Conservation (phyloP, 371 early-diverging fungal species). For the Rozella allomycis region DNA sequence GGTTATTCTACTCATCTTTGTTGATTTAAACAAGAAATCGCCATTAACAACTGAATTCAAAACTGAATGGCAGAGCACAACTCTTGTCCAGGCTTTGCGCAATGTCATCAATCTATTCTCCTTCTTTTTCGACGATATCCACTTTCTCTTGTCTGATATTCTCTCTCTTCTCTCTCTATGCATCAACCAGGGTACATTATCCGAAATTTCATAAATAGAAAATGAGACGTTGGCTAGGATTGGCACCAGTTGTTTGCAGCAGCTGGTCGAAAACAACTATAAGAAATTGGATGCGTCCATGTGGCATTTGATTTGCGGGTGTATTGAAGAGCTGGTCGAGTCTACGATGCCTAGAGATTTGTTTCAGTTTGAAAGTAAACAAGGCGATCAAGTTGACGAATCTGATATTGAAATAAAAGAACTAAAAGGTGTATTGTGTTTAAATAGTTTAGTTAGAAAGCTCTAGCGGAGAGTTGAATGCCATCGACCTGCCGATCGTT, state of each 20-base stretch:
- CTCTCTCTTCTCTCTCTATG: constrained; percentile 54
- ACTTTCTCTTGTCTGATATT: constrained; percentile 43
- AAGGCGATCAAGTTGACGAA: neutral
- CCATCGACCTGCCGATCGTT: neutral
- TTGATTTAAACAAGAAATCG: constrained; percentile 36
- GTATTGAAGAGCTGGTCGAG: constrained; percentile 43
- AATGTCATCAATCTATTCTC: constrained; percentile 66
- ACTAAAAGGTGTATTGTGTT: neutral
- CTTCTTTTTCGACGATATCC: constrained; percentile 39
- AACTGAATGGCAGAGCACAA: constrained; percentile 45
- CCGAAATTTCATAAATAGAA: constrained; percentile 12
- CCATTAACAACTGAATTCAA: constrained; percentile 33
- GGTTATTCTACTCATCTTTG: constrained; percentile 77
- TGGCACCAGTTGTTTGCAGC: constrained; percentile 71
- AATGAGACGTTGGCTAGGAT: constrained; percentile 74
- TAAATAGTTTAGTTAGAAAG: neutral
- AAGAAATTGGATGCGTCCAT: constrained; percentile 34
- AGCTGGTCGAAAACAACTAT: constrained; percentile 56
- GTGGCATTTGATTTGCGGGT: constrained; percentile 46
- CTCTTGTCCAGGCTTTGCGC: constrained; percentile 64
- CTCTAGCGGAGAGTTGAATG: neutral
- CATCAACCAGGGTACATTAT: constrained; percentile 38
- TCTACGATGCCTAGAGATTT: constrained; percentile 57
- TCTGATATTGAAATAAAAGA: neutral
- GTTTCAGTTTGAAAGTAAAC: constrained; percentile 26